These are phyloP conservation scores for Biscutella laevigata DNA, from an alignment of 441 rosid species.

Conservation along the genomic window DNA sequence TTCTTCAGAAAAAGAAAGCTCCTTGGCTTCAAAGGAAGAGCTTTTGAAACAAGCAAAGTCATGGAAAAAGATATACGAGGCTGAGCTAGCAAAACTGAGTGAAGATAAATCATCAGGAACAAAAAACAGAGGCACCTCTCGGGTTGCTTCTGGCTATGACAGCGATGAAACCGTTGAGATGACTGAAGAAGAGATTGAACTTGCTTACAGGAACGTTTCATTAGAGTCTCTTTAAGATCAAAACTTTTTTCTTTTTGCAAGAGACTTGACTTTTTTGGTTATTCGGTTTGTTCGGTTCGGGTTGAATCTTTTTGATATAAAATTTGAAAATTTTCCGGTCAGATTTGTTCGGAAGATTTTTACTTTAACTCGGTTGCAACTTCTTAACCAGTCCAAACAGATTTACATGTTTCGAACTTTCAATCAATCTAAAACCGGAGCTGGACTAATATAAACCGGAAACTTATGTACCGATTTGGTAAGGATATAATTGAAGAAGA, in stretches of 20 bases:
- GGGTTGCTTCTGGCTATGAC: constrained; percentile 38
- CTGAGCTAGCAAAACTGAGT: constrained; percentile 32
- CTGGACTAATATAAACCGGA: not conserved
- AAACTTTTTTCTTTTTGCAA: too few species aligned
- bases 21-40: constrained; percentile 38
- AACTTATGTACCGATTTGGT: constrained; percentile 9
- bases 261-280: too few species aligned
- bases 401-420: too few species aligned
- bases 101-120: constrained; percentile 5
- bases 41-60: constrained; percentile 48
- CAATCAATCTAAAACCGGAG: not conserved
- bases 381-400: too few species aligned
- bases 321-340: too few species aligned
- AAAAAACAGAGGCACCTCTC: constrained; percentile 16
- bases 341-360: too few species aligned
- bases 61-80: constrained; percentile 55
- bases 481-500: constrained; percentile 11
- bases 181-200: constrained; percentile 82
- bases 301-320: too few species aligned
- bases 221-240: constrained; percentile 28
- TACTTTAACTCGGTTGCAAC: too few species aligned
- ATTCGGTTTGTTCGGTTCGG: too few species aligned
- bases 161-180: constrained; percentile 86
- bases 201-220: constrained; percentile 39
- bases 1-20: constrained; percentile 14